Evolutionary conservation across 1,284 basidiomycete genomes (phyloP).

Genomic region (Naganishia albida): DNA sequence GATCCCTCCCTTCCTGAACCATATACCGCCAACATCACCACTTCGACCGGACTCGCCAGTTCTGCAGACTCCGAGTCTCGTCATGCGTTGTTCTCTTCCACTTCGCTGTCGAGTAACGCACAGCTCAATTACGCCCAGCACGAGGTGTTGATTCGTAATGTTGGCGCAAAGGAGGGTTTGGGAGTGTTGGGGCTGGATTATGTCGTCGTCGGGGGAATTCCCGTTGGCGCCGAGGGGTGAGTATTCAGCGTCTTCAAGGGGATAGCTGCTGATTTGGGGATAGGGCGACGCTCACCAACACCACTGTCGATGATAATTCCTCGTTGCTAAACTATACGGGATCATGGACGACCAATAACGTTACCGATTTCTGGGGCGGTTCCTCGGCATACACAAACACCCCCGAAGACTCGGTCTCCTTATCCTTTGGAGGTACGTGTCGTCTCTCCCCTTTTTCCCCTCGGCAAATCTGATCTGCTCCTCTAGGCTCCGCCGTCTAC

Average conservation of each 20-base stretch:
- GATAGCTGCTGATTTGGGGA: not conserved
- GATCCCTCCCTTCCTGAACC: conserved; percentile 39
- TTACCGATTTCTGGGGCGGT: conserved; percentile 44
- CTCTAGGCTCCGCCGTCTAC: conserved; percentile 50
- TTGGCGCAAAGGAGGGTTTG: conserved; percentile 34
- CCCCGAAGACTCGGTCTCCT: conserved; percentile 40
- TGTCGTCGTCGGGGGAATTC: conserved; percentile 39
- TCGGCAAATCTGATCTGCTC: not conserved
- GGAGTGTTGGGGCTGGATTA: conserved; percentile 45
- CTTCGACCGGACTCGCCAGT: not conserved
- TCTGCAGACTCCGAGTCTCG: conserved; percentile 25
- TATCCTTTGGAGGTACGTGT: conserved; percentile 45
- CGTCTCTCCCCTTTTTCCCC: not conserved
- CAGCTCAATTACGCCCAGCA: conserved; percentile 37
- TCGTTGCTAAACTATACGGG: conserved; percentile 45
- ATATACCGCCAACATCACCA: conserved; percentile 29
- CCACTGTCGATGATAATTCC: conserved; percentile 47
- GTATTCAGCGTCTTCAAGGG: conserved; percentile 17
- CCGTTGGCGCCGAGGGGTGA: conserved; percentile 46
- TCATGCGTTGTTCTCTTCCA: conserved; percentile 38
- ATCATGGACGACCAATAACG: conserved; percentile 49
- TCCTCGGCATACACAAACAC: conserved; percentile 47
- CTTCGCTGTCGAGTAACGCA: conserved; percentile 33
- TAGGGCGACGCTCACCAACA: conserved; percentile 47
- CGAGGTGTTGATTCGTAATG: conserved; percentile 41